Evolutionary conservation across 2,329 filamentous ascomycete species (phyloP), one percentile per base, ranked within the genome.

Genomic region (Didymella glomerata): DNA sequence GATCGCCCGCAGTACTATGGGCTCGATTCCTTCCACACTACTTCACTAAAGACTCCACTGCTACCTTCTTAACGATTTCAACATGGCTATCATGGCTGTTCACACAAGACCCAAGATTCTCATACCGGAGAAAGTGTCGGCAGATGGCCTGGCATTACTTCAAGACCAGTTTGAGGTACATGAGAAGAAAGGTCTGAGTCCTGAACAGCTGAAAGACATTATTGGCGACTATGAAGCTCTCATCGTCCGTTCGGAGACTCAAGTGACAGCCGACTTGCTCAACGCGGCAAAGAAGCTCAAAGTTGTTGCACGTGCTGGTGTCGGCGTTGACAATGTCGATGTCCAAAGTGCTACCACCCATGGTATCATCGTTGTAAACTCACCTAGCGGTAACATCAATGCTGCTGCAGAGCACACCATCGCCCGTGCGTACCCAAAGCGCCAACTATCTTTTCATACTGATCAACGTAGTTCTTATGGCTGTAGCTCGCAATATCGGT

Each of bases 311-410:
- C 83, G 91, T 61, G 91, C 91, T 13, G 91, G 91, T 13, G 91
- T 94, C 1, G 91, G 64, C 30, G 90, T 94, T 24, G 90, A 94
- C 78, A 93, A 94, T 78, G 91, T 95, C 48, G 83, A 94, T 71
- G 88, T 94, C 0, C 81, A 86, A 32, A 85, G 87, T 8, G 91
- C 91, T 2, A 94, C 90, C 0, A 82, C 84, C 38, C 82, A 87
- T 53, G 91, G 91, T 20, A 88, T 94, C 60, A 88, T 93, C 49
- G 91, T 95, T 2, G 88, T 94, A 54, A 95, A 94, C 75, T 90
- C 86, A 25, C 91, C 91, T 0, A 85, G 86, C 18, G 91, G 91
- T 2, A 95, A 95, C 72, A 92, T 93, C 66, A 86, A 90, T 57
- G 91, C 91, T 0, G 91, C 91, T 0, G 90, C 90, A 0, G 90